Evolutionary conservation across 495 filamentous ascomycete genomes (phyloP).

Genomic region (Patellaria atrata): DNA sequence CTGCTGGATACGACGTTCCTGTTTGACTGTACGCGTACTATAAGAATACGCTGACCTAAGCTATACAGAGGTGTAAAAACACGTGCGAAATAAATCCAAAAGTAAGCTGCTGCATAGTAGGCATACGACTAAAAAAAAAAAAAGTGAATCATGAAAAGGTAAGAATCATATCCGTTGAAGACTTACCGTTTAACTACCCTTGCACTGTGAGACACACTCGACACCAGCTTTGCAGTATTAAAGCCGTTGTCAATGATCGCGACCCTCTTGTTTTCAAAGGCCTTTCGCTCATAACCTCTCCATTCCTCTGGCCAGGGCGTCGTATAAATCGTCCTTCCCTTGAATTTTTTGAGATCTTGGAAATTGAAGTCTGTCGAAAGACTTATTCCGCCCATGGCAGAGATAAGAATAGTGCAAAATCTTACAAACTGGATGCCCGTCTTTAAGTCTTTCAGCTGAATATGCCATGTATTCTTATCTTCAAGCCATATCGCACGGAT

Average conservation of each 20-base stretch:
- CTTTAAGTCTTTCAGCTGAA: conserved; percentile 17
- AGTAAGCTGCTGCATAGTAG: too few relatives aligned
- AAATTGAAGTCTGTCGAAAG: conserved; percentile 19
- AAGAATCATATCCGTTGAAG: conserved; percentile 21
- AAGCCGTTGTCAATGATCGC: conserved; percentile 50
- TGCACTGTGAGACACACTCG: conserved; percentile 20
- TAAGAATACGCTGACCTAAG: too few relatives aligned
- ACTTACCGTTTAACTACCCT: conserved; percentile 25
- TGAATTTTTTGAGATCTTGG: conserved; percentile 38
- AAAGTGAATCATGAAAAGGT: conserved; percentile 16
- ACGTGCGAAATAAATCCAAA: too few relatives aligned
- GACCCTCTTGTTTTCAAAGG: conserved; percentile 38
- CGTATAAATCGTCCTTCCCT: conserved; percentile 43
- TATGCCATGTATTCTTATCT: conserved; percentile 18
- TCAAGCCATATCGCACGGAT: conserved; percentile 20
- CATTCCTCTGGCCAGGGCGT: too few relatives aligned
- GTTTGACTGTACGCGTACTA: too few relatives aligned
- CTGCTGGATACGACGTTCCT: too few relatives aligned
- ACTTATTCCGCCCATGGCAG: conserved; percentile 18
- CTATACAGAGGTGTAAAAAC: too few relatives aligned
- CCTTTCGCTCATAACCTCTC: conserved; percentile 28
- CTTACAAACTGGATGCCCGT: conserved; percentile 16
- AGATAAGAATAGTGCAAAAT: conserved; percentile 16
- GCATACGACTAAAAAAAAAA: conserved; percentile 20
- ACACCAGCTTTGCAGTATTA: conserved; percentile 34